phyloP scores from a whole-genome alignment of 148 eudicot genomes.

The Amaranthus palmeri region DNA sequence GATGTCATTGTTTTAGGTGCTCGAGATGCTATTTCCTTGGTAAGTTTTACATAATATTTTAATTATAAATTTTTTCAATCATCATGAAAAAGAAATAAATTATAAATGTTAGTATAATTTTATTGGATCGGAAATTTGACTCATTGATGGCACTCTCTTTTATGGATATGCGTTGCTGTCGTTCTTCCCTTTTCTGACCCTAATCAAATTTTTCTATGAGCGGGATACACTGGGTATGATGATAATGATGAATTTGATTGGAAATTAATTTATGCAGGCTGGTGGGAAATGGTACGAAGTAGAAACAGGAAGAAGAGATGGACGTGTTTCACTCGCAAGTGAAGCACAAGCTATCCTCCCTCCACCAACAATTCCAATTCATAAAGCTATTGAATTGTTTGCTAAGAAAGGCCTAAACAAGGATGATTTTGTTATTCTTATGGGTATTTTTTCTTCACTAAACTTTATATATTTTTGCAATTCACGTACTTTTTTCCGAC shows the following conservation, averaged over 20 bases:
- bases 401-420: slow-evolving; percentile 12
- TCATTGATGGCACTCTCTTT: too few species aligned
- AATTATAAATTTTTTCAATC: neutral
- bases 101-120: neutral
- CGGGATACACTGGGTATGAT: too few species aligned
- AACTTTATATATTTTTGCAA: too few species aligned
- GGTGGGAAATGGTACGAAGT: slow-evolving; percentile 45
- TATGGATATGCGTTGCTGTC: too few species aligned
- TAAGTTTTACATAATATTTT: slow-evolving; percentile 10
- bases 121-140: too few species aligned
- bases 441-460: slow-evolving; percentile 24
- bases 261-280: slow-evolving; percentile 36
- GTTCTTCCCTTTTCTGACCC: too few species aligned
- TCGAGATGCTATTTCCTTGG: slow-evolving; percentile 39
- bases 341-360: slow-evolving; percentile 24
- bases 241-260: too few species aligned
- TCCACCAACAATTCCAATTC: neutral
- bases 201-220: too few species aligned
- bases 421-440: slow-evolving; percentile 27
- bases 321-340: slow-evolving; percentile 27
- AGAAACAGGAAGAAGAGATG: slow-evolving; percentile 53
- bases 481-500: too few species aligned
- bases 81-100: too few species aligned
- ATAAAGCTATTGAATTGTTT: slow-evolving; percentile 12
- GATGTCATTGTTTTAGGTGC: slow-evolving; percentile 48